These are phyloP conservation scores for Pythium phragmitis DNA, from an alignment of 352 stramenopile genomes.

Conservation along the genomic window DNA sequence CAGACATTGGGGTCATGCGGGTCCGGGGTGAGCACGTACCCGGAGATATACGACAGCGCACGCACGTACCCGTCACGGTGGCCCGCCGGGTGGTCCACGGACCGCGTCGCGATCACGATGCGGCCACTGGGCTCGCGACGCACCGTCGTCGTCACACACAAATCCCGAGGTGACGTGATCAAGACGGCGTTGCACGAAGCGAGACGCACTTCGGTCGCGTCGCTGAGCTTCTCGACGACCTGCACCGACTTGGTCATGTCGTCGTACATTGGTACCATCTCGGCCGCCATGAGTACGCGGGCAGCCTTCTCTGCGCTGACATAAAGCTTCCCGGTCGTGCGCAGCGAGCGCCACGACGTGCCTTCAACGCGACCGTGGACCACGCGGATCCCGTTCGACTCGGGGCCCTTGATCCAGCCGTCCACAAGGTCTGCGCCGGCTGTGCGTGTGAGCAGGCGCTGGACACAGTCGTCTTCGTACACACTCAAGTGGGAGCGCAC, in stretches of 20 bases:
- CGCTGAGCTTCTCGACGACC: conserved; percentile 59
- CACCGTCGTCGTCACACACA: conserved; percentile 64
- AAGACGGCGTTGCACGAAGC: conserved; percentile 66
- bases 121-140: conserved; percentile 46
- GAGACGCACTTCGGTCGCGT: conserved; percentile 57
- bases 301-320: conserved; percentile 60
- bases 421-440: conserved; percentile 54
- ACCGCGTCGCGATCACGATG: conserved; percentile 69
- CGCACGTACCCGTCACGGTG: conserved; percentile 35
- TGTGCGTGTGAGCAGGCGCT: conserved; percentile 57
- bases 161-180: conserved; percentile 73
- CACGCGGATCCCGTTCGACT: conserved; percentile 69
- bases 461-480: conserved; percentile 60
- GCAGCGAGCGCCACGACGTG: conserved; percentile 71
- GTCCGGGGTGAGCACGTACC: conserved; percentile 69
- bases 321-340: conserved; percentile 53
- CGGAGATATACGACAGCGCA: conserved; percentile 49
- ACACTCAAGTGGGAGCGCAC: conserved; percentile 49
- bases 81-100: conserved; percentile 52
- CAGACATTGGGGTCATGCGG: conserved; percentile 56
- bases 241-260: conserved; percentile 75
- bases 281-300: conserved; percentile 42
- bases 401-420: conserved; percentile 61
- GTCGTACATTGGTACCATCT: conserved; percentile 72
- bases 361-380: conserved; percentile 56